Evolutionary conservation across 305 asterid genomes (phyloP).

Genomic region (Fraxinus albicans): DNA sequence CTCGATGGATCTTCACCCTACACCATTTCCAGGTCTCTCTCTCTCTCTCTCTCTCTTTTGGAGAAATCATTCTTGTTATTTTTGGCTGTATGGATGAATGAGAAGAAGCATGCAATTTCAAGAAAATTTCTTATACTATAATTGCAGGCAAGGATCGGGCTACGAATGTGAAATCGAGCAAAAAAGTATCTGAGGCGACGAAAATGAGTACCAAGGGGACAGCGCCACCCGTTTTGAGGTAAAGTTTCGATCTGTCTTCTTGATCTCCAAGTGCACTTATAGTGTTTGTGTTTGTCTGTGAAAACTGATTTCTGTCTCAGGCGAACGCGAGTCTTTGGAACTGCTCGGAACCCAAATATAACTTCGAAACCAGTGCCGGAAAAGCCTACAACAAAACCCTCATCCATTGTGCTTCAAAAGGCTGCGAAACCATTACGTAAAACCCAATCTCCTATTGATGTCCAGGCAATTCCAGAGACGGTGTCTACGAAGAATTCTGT

Average conservation of each 20-base stretch:
- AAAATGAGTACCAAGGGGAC: conserved; percentile 33
- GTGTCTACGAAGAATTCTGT: conserved; percentile 30
- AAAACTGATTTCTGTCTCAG: conserved; percentile 27
- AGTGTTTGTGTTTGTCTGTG: conserved; percentile 6
- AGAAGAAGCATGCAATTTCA: neutral
- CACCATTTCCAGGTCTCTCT: conserved; percentile 61
- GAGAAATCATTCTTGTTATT: neutral
- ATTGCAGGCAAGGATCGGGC: conserved; percentile 49
- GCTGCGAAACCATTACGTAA: conserved; percentile 28
- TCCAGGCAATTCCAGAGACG: conserved; percentile 13
- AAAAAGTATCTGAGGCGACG: conserved; percentile 35
- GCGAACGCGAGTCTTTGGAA: conserved; percentile 60
- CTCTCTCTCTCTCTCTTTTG: neutral
- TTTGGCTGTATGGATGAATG: neutral
- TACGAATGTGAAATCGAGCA: conserved; percentile 33
- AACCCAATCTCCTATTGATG: conserved; percentile 23
- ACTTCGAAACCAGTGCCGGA: conserved; percentile 32
- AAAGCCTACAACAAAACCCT: conserved; percentile 43
- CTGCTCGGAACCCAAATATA: conserved; percentile 50
- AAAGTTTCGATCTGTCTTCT: neutral
- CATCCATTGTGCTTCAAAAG: conserved; percentile 29
- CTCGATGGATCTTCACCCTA: conserved; percentile 53
- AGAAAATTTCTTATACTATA: neutral
- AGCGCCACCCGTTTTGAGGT: conserved; percentile 40
- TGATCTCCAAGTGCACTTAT: neutral